phyloP scores from a whole-genome alignment of 495 filamentous ascomycete genomes.

The Talaromyces ruber region DNA sequence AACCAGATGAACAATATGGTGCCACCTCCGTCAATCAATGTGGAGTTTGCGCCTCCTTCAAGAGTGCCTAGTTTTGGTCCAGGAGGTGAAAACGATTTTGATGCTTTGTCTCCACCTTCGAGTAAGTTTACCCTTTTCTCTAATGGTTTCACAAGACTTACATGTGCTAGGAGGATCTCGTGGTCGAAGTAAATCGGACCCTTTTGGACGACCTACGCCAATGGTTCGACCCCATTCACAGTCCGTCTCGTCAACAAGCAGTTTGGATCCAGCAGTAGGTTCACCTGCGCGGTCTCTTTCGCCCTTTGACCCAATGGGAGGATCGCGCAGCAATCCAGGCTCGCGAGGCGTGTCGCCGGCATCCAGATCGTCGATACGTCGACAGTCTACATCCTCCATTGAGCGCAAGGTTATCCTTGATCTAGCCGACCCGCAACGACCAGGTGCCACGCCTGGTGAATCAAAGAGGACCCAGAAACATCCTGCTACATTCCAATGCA shows the following conservation, averaged over 20 bases:
- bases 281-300: conserved; percentile 58
- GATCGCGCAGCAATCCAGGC: conserved; percentile 34
- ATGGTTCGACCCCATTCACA: conserved; percentile 36
- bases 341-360: conserved; percentile 52
- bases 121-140: conserved; percentile 45
- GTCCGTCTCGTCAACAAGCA: conserved; percentile 30
- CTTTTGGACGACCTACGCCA: conserved; percentile 38
- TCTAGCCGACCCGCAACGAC: conserved; percentile 80
- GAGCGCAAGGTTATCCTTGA: conserved; percentile 86
- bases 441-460: conserved; percentile 51
- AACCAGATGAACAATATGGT: conserved; percentile 67
- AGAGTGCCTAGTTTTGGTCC: conserved; percentile 63
- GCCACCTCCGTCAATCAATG: conserved; percentile 76
- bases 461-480: conserved; percentile 86
- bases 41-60: conserved; percentile 86
- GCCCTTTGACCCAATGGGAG: conserved; percentile 41
- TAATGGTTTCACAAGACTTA: conserved; percentile 11
- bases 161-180: conserved; percentile 41
- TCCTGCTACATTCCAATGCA: conserved; percentile 85
- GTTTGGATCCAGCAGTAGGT: conserved; percentile 33
- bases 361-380: conserved; percentile 44
- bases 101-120: conserved; percentile 82
- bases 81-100: conserved; percentile 54
- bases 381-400: conserved; percentile 83
- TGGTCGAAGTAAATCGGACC: conserved; percentile 62